These are phyloP conservation scores for Chalciporus chontae DNA, from an alignment of 768 basidiomycete species.

Conservation along the genomic window DNA sequence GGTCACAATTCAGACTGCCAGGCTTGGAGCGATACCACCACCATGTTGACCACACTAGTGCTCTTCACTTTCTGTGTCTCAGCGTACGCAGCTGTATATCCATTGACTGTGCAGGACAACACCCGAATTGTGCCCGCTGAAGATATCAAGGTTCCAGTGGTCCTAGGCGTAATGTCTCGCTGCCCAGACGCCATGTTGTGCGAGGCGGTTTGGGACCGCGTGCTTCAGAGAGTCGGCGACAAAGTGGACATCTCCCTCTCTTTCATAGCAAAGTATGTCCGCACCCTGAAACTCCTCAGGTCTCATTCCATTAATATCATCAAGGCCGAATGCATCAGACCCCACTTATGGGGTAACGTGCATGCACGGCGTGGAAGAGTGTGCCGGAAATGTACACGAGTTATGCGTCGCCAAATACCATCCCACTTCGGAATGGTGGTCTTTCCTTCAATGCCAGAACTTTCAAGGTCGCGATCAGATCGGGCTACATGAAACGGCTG, in stretches of 20 bases:
- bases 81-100: constrained; percentile 12
- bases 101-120: constrained; percentile 21
- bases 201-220: constrained; percentile 72
- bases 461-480: constrained; percentile 56
- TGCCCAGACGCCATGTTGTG: constrained; percentile 85
- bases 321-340: constrained; percentile 61
- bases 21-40: constrained; percentile 14
- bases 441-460: constrained; percentile 80
- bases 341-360: constrained; percentile 77
- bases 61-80: constrained; percentile 16
- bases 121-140: constrained; percentile 9
- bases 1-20: neutral
- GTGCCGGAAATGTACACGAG: constrained; percentile 86
- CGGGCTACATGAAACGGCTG: constrained; percentile 61
- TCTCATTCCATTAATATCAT: constrained; percentile 9
- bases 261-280: constrained; percentile 70
- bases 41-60: constrained; percentile 19
- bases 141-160: constrained; percentile 45
- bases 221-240: constrained; percentile 55
- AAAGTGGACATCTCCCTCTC: constrained; percentile 68
- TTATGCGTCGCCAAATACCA: constrained; percentile 71
- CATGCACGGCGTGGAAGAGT: constrained; percentile 78
- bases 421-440: constrained; percentile 66
- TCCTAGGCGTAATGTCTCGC: constrained; percentile 61
- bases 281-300: constrained; percentile 2